Evolutionary conservation across 2,329 filamentous ascomycete species (phyloP).

Genomic region (Fusarium staphyleae): DNA sequence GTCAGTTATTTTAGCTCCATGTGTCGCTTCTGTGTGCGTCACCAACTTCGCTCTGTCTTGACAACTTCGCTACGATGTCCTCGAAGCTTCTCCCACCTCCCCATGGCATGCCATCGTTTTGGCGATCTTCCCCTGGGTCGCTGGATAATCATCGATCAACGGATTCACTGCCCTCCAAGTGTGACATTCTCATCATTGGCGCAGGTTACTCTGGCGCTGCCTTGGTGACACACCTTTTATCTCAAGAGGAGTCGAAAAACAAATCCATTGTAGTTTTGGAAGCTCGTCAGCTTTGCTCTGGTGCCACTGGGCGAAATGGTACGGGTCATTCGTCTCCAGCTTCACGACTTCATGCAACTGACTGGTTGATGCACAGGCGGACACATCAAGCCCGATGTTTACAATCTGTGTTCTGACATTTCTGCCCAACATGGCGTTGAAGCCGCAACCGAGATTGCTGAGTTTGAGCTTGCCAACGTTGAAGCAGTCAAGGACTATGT

Average conservation of each 20-base stretch:
- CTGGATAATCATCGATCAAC: constrained; percentile 13
- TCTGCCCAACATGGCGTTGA: constrained; percentile 20
- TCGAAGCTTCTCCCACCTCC: background rate
- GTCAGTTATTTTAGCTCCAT: too few species aligned
- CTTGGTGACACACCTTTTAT: constrained; percentile 52
- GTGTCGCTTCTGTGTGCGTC: too few species aligned
- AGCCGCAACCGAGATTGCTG: constrained; percentile 31
- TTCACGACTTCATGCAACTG: background rate
- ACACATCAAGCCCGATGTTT: constrained; percentile 31
- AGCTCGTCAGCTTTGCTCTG: constrained; percentile 47
- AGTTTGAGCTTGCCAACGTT: constrained; percentile 25
- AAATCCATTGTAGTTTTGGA: constrained; percentile 46
- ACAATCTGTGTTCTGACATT: background rate
- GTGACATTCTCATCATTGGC: constrained; percentile 56
- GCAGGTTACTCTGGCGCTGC: constrained; percentile 55
- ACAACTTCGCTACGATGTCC: background rate
- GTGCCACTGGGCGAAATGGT: constrained; percentile 50
- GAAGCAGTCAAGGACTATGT: constrained; percentile 46
- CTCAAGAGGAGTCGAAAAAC: constrained; percentile 21
- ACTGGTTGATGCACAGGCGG: constrained; percentile 13
- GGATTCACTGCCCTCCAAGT: constrained; percentile 44
- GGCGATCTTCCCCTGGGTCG: constrained; percentile 2
- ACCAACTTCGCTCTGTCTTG: too few species aligned
- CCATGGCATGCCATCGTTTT: constrained; percentile 22
- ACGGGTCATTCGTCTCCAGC: background rate